These are phyloP conservation scores for Linnemannia hyalina DNA, from an alignment of 192 early-diverging fungal genomes.

Conservation along the genomic window DNA sequence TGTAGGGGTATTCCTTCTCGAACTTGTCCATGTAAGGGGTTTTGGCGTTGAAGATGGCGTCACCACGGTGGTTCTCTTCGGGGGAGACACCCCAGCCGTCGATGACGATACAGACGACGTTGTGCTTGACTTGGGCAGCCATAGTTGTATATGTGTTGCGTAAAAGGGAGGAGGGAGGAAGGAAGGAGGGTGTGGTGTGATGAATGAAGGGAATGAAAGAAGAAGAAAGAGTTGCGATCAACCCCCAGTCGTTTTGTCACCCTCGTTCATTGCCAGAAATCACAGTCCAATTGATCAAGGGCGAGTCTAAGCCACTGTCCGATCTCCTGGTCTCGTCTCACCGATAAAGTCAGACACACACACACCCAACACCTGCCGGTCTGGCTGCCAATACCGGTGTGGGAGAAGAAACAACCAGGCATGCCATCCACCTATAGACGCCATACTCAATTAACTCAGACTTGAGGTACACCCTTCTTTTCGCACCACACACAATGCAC, in stretches of 20 bases:
- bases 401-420: not conserved
- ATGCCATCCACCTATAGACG: not conserved
- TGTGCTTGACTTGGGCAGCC: constrained; percentile 59
- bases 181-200: not conserved
- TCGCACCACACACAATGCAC: not conserved
- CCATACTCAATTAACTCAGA: not conserved
- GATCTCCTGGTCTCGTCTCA: not conserved
- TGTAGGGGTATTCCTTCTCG: constrained; percentile 79
- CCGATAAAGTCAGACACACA: not conserved
- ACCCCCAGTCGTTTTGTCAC: not conserved
- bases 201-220: constrained; percentile 1
- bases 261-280: not conserved
- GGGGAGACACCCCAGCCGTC: constrained; percentile 98
- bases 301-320: not conserved
- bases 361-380: not conserved
- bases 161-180: constrained; percentile 2
- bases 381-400: no score
- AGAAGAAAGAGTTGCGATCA: not conserved
- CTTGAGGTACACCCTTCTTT: not conserved
- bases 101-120: constrained; percentile 92
- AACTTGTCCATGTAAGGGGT: constrained; percentile 95
- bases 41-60: constrained; percentile 92
- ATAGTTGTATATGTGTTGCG: constrained; percentile 16
- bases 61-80: constrained; percentile 77
- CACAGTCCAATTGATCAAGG: not conserved